Conservation (phyloP, 2,329 filamentous ascomycete genomes). For the Sclerotinia spermophila region DNA sequence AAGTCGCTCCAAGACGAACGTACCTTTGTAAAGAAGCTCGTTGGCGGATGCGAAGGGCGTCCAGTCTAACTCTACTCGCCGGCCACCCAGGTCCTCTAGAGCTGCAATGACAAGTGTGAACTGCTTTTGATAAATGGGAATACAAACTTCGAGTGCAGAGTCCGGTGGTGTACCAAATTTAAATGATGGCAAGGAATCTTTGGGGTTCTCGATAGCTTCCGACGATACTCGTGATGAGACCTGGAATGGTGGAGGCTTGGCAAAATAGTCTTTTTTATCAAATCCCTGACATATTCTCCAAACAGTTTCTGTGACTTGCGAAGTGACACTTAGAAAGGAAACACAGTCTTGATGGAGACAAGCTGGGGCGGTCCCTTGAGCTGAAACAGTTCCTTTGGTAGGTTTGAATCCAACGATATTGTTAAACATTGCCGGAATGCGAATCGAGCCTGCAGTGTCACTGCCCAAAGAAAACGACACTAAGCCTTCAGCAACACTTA, state of each 20-base stretch:
- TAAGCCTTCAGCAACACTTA: conserved; percentile 48
- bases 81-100: conserved; percentile 40
- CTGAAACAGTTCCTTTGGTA: conserved; percentile 48
- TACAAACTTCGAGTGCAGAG: conserved; percentile 43
- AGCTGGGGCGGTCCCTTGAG: conserved; percentile 47
- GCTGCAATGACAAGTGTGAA: conserved; percentile 44
- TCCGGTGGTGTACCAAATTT: conserved; percentile 48
- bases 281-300: conserved; percentile 47
- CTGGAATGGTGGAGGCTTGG: conserved; percentile 36
- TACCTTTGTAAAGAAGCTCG: conserved; percentile 50
- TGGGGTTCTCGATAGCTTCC: conserved; percentile 24
- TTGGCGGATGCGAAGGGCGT: conserved; percentile 47
- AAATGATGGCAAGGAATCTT: conserved; percentile 40
- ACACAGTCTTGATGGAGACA: conserved; percentile 53
- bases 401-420: conserved; percentile 47
- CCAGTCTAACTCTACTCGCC: conserved; percentile 40
- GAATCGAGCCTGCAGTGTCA: conserved; percentile 51
- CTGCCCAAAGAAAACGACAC: conserved; percentile 53
- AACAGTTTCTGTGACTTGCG: conserved; percentile 46
- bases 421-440: conserved; percentile 49
- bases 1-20: conserved; percentile 51
- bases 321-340: conserved; percentile 45
- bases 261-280: conserved; percentile 48
- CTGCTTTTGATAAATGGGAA: conserved; percentile 40
- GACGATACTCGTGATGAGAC: not conserved